Evolutionary conservation across 2,329 filamentous ascomycete species (phyloP), one percentile per base, ranked within the genome.

Genomic region (Aureobasidium uvarum): DNA sequence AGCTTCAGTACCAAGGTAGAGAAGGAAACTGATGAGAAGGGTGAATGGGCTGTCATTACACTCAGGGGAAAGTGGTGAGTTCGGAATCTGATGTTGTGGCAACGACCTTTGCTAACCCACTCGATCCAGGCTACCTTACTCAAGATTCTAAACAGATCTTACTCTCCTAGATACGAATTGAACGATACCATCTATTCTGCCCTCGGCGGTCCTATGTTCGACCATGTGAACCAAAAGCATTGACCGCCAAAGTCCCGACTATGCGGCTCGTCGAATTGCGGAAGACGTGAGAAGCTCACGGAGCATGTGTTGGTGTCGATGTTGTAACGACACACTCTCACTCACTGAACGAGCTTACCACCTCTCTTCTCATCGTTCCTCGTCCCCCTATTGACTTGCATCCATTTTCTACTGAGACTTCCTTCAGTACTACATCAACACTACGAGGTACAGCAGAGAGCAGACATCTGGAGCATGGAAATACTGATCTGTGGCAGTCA

Each of bases 1-100:
- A 87, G 87, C 18, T 97, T 96, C 77, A 90, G 87, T 62, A 96
- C 92, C 0, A 92, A 92, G 74, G 90, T 98, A 2, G 92, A 97
- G 76, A 96, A 96, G 84, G 94, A 98, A 84, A 87, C 88, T 1
- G 94, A 97, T 75, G 86, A 89, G 67, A 85, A 90, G 72, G 93
- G 92, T 62, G 82, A 89, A 7, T 96, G 92, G 92, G 92, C 89
- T 4, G 87, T 92, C 71, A 96, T 96, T 70, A 93, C 90, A 2
- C 73, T 93, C 72, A 85, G 88, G 71, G 91, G 91, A 33, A 95
- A 95, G 81, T 95, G 91, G 91, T 92, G 76, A 77, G 86, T 70
- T 28, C 55, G 18, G 23, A 14, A 2, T 7, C 41, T 51, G 16
- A 31, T 28, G 25, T 5, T 25, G 1, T 13, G 20, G 6, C 25